Percentiles rank a stretch among this genome's conserved stretches.
Evolutionary conservation across 1,284 basidiomycete genomes (phyloP).

Genomic region (Ganoderma resinaceum): DNA sequence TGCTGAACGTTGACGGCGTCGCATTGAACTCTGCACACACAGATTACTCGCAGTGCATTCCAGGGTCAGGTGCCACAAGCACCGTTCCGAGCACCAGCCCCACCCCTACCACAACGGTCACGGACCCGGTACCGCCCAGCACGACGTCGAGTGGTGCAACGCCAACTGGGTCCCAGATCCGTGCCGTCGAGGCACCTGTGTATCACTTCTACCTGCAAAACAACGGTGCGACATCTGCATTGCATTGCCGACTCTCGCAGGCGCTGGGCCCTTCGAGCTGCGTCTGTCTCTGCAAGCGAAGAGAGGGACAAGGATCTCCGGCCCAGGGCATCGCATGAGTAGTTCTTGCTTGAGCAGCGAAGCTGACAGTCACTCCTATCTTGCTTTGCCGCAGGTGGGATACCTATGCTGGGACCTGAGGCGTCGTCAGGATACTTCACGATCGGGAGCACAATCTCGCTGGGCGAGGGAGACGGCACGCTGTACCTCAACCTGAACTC

Average conservation of each 20-base stretch:
- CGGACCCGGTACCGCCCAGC: constrained; percentile 40
- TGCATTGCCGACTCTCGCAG: not conserved
- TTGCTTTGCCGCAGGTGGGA: constrained; percentile 44
- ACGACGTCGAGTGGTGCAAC: constrained; percentile 51
- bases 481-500: constrained; percentile 58
- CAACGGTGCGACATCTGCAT: constrained; percentile 43
- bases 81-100: constrained; percentile 30
- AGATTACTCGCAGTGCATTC: constrained; percentile 63
- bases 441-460: constrained; percentile 54
- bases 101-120: constrained; percentile 42
- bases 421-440: constrained; percentile 58
- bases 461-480: constrained; percentile 48
- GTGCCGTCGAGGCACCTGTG: constrained; percentile 59
- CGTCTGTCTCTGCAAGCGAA: constrained; percentile 6
- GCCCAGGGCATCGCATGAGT: constrained; percentile 11
- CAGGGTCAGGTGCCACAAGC: constrained; percentile 31
- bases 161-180: constrained; percentile 60
- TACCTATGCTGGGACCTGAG: constrained; percentile 61
- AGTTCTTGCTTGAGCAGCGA: not conserved
- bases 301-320: not conserved
- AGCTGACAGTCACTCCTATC: constrained; percentile 25
- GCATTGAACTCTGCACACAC: constrained; percentile 10
- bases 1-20: constrained; percentile 15
- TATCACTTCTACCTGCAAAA: constrained; percentile 66
- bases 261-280: not conserved